These are phyloP conservation scores for Strigomonas galati DNA, from an alignment of 208 protist genomes.

Conservation along the genomic window DNA sequence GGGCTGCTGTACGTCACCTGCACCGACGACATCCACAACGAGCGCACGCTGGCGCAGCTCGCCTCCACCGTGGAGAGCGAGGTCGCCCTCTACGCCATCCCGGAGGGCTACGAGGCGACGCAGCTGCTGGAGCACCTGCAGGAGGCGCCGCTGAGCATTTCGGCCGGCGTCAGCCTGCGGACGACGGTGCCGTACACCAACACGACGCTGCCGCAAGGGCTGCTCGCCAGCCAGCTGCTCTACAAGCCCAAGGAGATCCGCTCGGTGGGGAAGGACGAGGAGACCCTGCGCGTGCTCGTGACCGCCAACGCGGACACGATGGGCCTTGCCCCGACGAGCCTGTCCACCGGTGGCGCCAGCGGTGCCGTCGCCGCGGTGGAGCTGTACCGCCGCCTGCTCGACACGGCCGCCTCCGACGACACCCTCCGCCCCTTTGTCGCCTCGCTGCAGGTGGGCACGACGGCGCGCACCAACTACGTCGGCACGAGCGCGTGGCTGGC, in stretches of 20 bases:
- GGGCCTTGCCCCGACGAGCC: slow-evolving; percentile 52
- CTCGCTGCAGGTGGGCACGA: slow-evolving; percentile 61
- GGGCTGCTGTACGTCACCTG: slow-evolving; percentile 56
- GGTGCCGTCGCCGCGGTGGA: slow-evolving; percentile 65
- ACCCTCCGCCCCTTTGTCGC: slow-evolving; percentile 32
- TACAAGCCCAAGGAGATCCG: slow-evolving; percentile 30
- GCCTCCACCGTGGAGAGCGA: slow-evolving; percentile 3
- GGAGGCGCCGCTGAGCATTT: slow-evolving; percentile 35
- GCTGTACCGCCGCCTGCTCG: slow-evolving; percentile 58
- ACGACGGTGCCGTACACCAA: slow-evolving; percentile 31
- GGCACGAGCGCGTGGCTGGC: slow-evolving; percentile 54
- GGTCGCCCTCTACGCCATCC: slow-evolving; percentile 63
- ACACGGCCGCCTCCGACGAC: slow-evolving; percentile 13
- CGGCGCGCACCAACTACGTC: slow-evolving; percentile 73
- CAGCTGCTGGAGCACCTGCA: slow-evolving; percentile 21
- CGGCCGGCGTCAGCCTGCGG: slow-evolving; percentile 32
- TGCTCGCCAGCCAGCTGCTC: slow-evolving; percentile 31
- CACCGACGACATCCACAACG: slow-evolving; percentile 38
- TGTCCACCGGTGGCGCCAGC: slow-evolving; percentile 42
- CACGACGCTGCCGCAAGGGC: slow-evolving; percentile 29
- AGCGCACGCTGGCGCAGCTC: slow-evolving; percentile 36
- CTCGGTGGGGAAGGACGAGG: background rate
- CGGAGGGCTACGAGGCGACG: slow-evolving; percentile 19
- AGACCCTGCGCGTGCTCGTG: slow-evolving; percentile 47
- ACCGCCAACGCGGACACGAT: slow-evolving; percentile 73